Evolutionary conservation across 1,139 yeast species (phyloP).

Genomic region (Lodderomyces pseudojiufengensis): DNA sequence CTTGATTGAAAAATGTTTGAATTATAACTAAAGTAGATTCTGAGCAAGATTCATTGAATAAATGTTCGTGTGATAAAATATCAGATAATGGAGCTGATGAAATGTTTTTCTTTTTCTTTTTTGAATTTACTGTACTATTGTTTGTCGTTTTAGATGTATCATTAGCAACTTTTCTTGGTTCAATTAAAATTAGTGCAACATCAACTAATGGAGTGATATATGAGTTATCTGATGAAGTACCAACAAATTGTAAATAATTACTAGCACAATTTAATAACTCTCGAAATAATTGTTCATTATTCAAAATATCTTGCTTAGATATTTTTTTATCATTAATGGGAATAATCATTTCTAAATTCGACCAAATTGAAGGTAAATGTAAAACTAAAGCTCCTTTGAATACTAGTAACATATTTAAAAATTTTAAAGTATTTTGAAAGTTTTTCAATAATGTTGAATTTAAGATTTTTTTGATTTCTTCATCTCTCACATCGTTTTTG

Average conservation of each 20-base stretch:
- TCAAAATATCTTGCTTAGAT: conserved; percentile 26
- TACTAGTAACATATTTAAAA: conserved; percentile 38
- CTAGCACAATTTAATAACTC: conserved; percentile 28
- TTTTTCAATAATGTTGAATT: conserved; percentile 37
- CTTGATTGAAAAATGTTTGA: conserved; percentile 45
- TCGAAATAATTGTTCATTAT: conserved; percentile 29
- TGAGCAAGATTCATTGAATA: conserved; percentile 38
- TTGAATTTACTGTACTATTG: conserved; percentile 15
- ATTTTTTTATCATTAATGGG: conserved; percentile 42
- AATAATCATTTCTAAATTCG: conserved; percentile 51
- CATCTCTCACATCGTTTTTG: conserved; percentile 57
- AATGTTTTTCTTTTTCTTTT: conserved; percentile 42
- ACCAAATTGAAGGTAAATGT: conserved; percentile 44
- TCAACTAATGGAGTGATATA: conserved; percentile 44
- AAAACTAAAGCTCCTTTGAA: conserved; percentile 49
- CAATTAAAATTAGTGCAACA: conserved; percentile 41
- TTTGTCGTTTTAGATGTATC: neutral
- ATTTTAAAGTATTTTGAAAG: conserved; percentile 41
- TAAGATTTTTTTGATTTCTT: conserved; percentile 38
- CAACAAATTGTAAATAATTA: conserved; percentile 27
- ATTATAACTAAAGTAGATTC: conserved; percentile 32
- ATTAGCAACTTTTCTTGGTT: conserved; percentile 27
- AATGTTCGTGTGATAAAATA: conserved; percentile 62
- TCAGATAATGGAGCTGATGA: conserved; percentile 59
- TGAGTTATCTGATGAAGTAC: conserved; percentile 36